Percentiles rank a stretch among this genome's conserved stretches.
These are phyloP conservation scores for Talaromyces amestolkiae DNA, from an alignment of 2,329 filamentous ascomycete species.

Conservation along the genomic window DNA sequence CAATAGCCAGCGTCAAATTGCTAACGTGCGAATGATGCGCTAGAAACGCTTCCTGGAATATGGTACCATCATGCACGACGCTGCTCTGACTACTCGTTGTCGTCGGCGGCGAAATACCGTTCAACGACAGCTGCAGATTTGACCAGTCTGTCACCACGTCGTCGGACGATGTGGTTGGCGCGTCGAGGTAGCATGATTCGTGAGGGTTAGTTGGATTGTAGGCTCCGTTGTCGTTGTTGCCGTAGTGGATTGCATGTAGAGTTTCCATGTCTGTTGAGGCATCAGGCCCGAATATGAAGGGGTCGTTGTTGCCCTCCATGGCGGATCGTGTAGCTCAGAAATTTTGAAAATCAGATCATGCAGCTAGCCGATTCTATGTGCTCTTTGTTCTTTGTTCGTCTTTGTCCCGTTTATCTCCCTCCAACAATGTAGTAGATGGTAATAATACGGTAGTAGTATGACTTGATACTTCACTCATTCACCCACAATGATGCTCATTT, in stretches of 20 bases:
- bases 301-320: constrained; percentile 2
- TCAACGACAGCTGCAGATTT: constrained; percentile 7
- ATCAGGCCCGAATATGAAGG: constrained; percentile 7
- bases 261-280: not conserved
- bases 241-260: not conserved
- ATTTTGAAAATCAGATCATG: not conserved
- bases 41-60: not conserved
- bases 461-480: not conserved
- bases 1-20: not conserved
- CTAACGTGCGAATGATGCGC: not conserved
- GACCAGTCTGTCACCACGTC: constrained; percentile 4
- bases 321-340: not conserved
- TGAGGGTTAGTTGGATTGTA: not conserved
- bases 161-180: not conserved
- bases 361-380: not conserved
- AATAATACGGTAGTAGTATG: too few relatives aligned
- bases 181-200: not conserved
- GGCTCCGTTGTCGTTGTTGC: not conserved
- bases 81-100: not conserved
- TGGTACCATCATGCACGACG: not conserved
- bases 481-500: not conserved
- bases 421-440: not conserved
- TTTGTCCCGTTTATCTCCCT: not conserved
- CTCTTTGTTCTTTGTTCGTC: not conserved
- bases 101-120: not conserved